These are phyloP conservation scores for Penicillium vulpinum DNA, from an alignment of 2,329 filamentous ascomycete genomes.

Conservation along the genomic window DNA sequence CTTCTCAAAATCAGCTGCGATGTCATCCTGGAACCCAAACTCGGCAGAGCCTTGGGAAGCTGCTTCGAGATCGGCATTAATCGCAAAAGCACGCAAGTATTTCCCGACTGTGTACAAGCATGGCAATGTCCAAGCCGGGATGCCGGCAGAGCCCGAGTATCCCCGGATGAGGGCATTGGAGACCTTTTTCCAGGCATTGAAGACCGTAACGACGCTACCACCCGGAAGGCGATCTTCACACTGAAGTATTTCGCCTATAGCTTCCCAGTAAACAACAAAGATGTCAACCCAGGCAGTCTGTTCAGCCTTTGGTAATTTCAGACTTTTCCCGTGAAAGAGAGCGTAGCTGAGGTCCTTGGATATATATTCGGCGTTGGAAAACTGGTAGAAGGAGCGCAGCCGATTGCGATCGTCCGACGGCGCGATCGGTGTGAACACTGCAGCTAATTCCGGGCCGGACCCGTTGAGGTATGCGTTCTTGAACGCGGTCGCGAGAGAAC, in stretches of 20 bases:
- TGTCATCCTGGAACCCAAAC: slow-evolving; percentile 73
- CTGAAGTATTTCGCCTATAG: slow-evolving; percentile 69
- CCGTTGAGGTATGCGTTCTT: slow-evolving; percentile 63
- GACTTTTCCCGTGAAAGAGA: slow-evolving; percentile 63
- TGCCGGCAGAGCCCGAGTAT: slow-evolving; percentile 67
- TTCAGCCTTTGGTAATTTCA: slow-evolving; percentile 65
- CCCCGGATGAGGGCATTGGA: slow-evolving; percentile 75
- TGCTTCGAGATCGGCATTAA: slow-evolving; percentile 77
- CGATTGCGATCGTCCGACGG: slow-evolving; percentile 63
- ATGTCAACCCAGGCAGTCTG: slow-evolving; percentile 82
- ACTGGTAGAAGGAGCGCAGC: slow-evolving; percentile 69
- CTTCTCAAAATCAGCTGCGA: slow-evolving; percentile 72
- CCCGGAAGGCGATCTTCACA: slow-evolving; percentile 56
- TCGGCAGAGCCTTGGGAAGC: slow-evolving; percentile 50
- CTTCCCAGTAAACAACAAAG: slow-evolving; percentile 81
- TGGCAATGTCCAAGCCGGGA: slow-evolving; percentile 90
- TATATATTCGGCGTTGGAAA: slow-evolving; percentile 65
- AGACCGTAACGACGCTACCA: slow-evolving; percentile 77
- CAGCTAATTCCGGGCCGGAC: slow-evolving; percentile 72
- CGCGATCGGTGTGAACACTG: slow-evolving; percentile 70
- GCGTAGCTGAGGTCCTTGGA: slow-evolving; percentile 69
- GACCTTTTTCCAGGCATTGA: slow-evolving; percentile 85
- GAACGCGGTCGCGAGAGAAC: slow-evolving; percentile 72
- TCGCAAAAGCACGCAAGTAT: slow-evolving; percentile 83
- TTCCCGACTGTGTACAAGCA: slow-evolving; percentile 85